Percentiles rank a stretch among this genome's conserved stretches.
Conservation (phyloP, 2,329 filamentous ascomycete genomes). For the Exophiala dermatitidis region DNA sequence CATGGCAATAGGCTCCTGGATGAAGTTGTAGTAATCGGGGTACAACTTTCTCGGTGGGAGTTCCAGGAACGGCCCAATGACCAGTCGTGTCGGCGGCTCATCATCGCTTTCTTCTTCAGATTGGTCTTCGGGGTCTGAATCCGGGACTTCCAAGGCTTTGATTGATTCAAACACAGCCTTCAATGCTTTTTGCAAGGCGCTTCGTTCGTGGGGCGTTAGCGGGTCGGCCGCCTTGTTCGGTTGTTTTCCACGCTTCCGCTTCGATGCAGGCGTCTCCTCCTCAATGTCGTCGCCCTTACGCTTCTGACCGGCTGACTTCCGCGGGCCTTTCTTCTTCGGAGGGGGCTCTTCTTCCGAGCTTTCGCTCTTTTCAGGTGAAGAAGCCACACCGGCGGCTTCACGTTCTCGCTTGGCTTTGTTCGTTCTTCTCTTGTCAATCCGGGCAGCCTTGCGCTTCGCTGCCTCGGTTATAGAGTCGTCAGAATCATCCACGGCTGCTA, state of each 20-base stretch:
- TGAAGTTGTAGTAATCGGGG: conserved; percentile 91
- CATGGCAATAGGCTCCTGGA: conserved; percentile 89
- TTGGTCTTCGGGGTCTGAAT: conserved; percentile 47
- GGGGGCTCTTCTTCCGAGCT: conserved; percentile 56
- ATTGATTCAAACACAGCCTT: conserved; percentile 69
- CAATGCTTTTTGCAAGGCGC: conserved; percentile 70
- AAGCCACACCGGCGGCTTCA: conserved; percentile 46
- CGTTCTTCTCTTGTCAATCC: conserved; percentile 67
- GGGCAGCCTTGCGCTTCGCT: conserved; percentile 78
- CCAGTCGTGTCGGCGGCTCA: conserved; percentile 59
- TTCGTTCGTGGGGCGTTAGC: conserved; percentile 62
- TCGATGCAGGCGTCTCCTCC: conserved; percentile 68
- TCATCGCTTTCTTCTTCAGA: conserved; percentile 46
- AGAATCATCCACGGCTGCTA: conserved; percentile 94
- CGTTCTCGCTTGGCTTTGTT: conserved; percentile 62
- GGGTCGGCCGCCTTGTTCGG: conserved; percentile 61
- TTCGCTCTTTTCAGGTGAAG: conserved; percentile 71
- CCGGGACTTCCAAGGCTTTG: conserved; percentile 74
- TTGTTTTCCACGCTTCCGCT: conserved; percentile 66
- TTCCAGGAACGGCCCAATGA: conserved; percentile 91
- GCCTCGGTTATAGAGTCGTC: conserved; percentile 92
- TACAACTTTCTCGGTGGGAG: conserved; percentile 83
- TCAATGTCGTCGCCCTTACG: conserved; percentile 74
- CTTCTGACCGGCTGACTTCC: conserved; percentile 74
- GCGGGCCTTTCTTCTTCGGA: conserved; percentile 63